Evolutionary conservation across 1,284 basidiomycete genomes (phyloP).

Genomic region (Microbotryum intermedium): DNA sequence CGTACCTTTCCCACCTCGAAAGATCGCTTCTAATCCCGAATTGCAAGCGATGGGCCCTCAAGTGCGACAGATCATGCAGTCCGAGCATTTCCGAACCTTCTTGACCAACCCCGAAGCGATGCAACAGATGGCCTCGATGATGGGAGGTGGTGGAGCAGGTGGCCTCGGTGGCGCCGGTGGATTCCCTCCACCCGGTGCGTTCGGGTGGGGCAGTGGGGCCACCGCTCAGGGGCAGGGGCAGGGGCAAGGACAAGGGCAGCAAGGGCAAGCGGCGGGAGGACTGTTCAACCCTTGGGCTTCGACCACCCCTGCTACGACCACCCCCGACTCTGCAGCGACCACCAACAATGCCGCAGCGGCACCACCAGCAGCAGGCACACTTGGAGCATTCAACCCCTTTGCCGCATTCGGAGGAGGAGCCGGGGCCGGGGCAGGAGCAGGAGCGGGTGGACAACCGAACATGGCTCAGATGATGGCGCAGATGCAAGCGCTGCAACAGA

Average conservation of each 20-base stretch:
- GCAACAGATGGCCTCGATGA: constrained; percentile 59
- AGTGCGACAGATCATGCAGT: constrained; percentile 59
- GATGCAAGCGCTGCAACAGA: constrained; percentile 17
- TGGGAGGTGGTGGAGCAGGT: constrained; percentile 19
- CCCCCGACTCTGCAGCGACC: constrained; percentile 17
- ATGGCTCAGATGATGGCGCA: constrained; percentile 6
- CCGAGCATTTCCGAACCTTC: constrained; percentile 29
- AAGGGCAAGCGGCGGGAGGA: constrained; percentile 3
- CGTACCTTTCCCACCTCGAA: constrained; percentile 42
- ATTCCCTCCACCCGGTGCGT: constrained; percentile 29
- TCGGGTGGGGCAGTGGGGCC: constrained; percentile 36
- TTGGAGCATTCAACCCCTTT: constrained; percentile 37
- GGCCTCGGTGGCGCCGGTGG: constrained; percentile 5
- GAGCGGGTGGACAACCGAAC: constrained; percentile 2
- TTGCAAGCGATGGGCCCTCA: constrained; percentile 68
- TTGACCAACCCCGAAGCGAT: constrained; percentile 62
- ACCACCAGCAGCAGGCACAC: constrained; percentile 21
- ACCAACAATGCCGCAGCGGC: constrained; percentile 17
- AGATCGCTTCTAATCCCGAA: constrained; percentile 68
- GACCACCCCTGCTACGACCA: not conserved
- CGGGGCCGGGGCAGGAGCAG: constrained; percentile 7
- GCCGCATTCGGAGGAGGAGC: constrained; percentile 35
- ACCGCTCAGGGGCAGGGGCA: constrained; percentile 11
- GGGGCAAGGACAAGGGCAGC: constrained; percentile 4
- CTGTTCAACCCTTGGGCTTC: constrained; percentile 9